phyloP scores from a whole-genome alignment of 1,284 basidiomycete genomes.

The Ganoderma lingzhi region DNA sequence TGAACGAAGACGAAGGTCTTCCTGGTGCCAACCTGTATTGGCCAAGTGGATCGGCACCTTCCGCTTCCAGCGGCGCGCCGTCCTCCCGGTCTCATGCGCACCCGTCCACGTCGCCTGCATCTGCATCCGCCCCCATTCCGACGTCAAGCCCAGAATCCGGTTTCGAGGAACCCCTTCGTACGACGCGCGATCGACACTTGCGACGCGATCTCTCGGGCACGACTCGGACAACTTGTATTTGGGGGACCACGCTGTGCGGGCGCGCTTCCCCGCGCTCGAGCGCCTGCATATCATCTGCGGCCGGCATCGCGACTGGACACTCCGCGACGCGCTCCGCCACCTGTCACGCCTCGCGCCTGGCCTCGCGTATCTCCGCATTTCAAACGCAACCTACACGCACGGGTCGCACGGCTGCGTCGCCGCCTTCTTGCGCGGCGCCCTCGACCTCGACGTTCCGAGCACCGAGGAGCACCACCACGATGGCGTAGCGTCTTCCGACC shows the following conservation, averaged over 20 bases:
- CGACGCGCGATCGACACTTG: not conserved
- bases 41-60: constrained; percentile 1
- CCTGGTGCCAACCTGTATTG: not conserved
- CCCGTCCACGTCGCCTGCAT: not conserved
- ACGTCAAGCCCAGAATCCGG: not conserved
- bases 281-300: constrained; percentile 31
- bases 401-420: constrained; percentile 23
- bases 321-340: constrained; percentile 25
- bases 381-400: constrained; percentile 32
- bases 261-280: constrained; percentile 30
- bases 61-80: not conserved
- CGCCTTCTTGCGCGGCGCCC: constrained; percentile 25
- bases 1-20: constrained; percentile 12
- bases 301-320: constrained; percentile 27
- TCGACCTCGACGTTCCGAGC: constrained; percentile 11
- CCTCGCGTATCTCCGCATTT: constrained; percentile 31
- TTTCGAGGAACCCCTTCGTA: not conserved
- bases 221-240: not conserved
- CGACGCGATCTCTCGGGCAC: constrained; percentile 14
- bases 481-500: not conserved
- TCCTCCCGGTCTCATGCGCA: not conserved
- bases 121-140: not conserved
- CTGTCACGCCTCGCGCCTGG: constrained; percentile 26
- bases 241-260: not conserved
- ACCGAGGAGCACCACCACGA: not conserved